Conservation (phyloP, 371 early-diverging fungal genomes). For the Nematocida sp. region DNA sequence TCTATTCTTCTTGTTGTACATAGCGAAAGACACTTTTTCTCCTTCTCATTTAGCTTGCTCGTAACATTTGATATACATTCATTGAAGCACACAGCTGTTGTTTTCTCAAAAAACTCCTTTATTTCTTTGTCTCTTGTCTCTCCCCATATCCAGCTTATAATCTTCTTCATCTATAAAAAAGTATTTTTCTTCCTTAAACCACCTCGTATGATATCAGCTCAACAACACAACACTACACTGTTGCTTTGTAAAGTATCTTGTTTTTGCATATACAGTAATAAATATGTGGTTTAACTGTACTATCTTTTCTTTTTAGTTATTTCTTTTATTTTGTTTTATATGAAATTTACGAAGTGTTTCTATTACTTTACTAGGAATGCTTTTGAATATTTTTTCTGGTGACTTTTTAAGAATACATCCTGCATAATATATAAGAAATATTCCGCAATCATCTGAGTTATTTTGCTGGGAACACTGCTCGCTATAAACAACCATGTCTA, state of each 20-base stretch:
- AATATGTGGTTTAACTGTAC: too few relatives aligned
- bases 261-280: too few relatives aligned
- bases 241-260: too few relatives aligned
- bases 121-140: conserved; percentile 12
- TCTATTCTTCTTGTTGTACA: conserved; percentile 13
- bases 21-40: conserved; percentile 3
- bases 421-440: conserved; percentile 46
- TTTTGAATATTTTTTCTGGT: background rate
- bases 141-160: conserved; percentile 5
- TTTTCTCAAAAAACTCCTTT: conserved; percentile 41
- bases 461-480: conserved; percentile 6
- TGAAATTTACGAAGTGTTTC: background rate
- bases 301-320: background rate
- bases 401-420: conserved; percentile 4
- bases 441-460: conserved; percentile 39
- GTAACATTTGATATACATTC: conserved; percentile 7
- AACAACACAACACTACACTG: too few relatives aligned
- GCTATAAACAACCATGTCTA: conserved; percentile 26
- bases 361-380: background rate
- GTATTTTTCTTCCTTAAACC: background rate
- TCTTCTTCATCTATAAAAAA: conserved; percentile 5
- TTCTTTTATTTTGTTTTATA: background rate
- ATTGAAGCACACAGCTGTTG: conserved; percentile 30
- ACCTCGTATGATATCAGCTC: too few relatives aligned
- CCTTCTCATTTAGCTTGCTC: background rate